Evolutionary conservation across 768 basidiomycete genomes (phyloP).

Genomic region (Chalciporus pseudorubinellus): DNA sequence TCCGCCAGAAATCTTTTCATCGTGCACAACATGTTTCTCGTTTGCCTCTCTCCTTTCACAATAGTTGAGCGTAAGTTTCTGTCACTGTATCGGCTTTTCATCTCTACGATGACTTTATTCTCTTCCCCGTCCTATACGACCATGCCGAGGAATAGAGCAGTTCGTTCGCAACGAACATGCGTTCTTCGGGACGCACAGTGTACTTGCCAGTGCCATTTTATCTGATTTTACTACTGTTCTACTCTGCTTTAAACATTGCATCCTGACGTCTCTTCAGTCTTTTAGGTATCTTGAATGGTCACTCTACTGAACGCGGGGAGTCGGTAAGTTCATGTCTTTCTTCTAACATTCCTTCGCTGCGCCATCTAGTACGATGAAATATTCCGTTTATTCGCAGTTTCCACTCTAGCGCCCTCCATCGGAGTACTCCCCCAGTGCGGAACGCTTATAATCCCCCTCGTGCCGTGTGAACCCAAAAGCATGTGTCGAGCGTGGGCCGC

Average conservation of each 20-base stretch:
- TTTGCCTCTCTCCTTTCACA: background rate
- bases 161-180: constrained; percentile 76
- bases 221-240: constrained; percentile 45
- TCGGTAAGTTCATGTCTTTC: constrained; percentile 23
- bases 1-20: constrained; percentile 25
- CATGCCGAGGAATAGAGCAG: constrained; percentile 80
- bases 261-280: constrained; percentile 15
- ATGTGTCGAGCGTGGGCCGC: constrained; percentile 63
- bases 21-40: background rate
- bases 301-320: background rate
- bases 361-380: constrained; percentile 49
- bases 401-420: constrained; percentile 68
- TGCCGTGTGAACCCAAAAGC: constrained; percentile 67
- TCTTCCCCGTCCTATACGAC: constrained; percentile 93
- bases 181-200: constrained; percentile 60
- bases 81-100: background rate
- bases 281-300: background rate
- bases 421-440: constrained; percentile 72
- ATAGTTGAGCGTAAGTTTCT: constrained; percentile 2
- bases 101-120: constrained; percentile 68
- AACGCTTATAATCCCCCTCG: constrained; percentile 73
- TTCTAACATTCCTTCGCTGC: constrained; percentile 9
- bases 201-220: constrained; percentile 89
- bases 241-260: background rate
- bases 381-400: constrained; percentile 84